Evolutionary conservation across 2,329 filamentous ascomycete species (phyloP).

Genomic region (Penicillium sp.): DNA sequence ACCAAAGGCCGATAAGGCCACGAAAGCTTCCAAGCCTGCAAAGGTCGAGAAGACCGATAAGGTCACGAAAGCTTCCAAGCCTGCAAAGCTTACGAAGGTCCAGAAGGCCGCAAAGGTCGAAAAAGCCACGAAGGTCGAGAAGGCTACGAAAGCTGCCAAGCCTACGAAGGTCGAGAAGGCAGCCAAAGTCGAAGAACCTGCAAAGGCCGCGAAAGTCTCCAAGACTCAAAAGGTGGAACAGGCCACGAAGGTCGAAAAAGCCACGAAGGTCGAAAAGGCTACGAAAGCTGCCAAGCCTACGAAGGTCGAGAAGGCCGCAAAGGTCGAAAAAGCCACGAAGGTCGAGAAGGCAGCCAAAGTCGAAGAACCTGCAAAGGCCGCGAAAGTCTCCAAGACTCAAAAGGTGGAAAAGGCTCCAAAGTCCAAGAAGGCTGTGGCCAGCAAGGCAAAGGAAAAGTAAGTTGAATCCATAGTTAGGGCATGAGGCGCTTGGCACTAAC

Average conservation of each 20-base stretch:
- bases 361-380: not conserved
- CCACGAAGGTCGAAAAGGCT: not conserved
- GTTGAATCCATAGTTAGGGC: constrained; percentile 21
- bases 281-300: not conserved
- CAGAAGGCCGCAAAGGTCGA: not conserved
- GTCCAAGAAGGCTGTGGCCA: not conserved
- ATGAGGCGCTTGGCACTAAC: constrained; percentile 22
- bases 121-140: not conserved
- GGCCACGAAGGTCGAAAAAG: not conserved
- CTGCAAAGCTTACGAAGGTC: not conserved
- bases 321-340: not conserved
- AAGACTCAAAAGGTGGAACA: not conserved
- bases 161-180: not conserved
- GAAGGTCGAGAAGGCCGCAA: not conserved
- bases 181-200: not conserved
- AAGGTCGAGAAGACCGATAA: not conserved
- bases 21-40: not conserved
- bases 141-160: not conserved
- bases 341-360: not conserved
- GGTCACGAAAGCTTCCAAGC: not conserved
- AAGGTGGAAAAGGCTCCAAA: not conserved
- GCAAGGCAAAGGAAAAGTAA: not conserved
- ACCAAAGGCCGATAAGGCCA: not conserved
- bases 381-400: not conserved
- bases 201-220: not conserved